Conservation (phyloP, 345 rosid species). For the Raphanus sativus region DNA sequence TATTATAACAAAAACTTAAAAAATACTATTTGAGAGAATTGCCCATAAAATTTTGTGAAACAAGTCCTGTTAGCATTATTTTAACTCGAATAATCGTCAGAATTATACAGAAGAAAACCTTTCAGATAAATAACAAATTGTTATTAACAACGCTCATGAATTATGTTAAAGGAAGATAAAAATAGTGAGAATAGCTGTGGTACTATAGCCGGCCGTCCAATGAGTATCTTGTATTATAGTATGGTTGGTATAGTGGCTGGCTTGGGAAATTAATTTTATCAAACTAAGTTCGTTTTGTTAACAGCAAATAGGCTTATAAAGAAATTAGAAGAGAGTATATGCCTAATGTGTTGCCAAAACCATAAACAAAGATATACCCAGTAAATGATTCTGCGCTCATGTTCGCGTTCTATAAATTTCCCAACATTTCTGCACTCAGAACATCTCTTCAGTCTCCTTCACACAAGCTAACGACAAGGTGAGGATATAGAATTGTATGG, state of each 20-base stretch:
- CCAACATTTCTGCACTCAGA: not conserved
- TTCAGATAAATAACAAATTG: not conserved
- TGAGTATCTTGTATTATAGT: not conserved
- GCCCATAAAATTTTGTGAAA: not conserved
- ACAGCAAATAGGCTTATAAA: not conserved
- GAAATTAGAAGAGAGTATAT: not conserved
- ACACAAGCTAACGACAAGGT: constrained; percentile 1
- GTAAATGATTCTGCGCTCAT: not conserved
- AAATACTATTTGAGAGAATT: too few species aligned
- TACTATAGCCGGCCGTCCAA: not conserved
- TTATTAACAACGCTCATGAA: not conserved
- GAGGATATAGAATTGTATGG: not conserved
- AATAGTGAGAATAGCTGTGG: not conserved
- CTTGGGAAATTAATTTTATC: not conserved
- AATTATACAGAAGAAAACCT: not conserved
- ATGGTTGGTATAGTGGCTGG: not conserved
- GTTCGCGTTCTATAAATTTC: not conserved
- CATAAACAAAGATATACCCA: not conserved
- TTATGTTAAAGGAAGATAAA: not conserved
- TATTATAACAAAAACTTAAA: too few species aligned
- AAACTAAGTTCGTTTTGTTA: not conserved
- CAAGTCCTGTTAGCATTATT: not conserved
- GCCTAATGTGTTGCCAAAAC: not conserved
- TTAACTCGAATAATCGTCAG: not conserved
- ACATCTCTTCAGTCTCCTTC: not conserved